A percentile compares a stretch with the other conserved stretches of the same genome.
phyloP scores from a whole-genome alignment of 2,329 filamentous ascomycete genomes.

The Pyrenophora graminea region DNA sequence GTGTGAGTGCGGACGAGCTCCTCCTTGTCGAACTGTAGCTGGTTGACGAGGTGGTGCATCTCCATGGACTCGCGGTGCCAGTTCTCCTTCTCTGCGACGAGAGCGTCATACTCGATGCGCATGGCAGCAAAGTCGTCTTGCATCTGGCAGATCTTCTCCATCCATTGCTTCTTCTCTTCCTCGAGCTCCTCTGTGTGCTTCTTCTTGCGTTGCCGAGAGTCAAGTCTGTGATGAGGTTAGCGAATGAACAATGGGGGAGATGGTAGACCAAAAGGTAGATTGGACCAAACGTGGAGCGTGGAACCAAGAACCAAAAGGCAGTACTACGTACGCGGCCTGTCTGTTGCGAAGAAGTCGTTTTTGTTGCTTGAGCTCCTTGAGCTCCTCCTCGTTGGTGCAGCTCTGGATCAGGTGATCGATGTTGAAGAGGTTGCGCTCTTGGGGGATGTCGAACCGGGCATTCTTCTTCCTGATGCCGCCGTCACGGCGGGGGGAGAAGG shows the following conservation, averaged over 20 bases:
- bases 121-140: conserved; percentile 76
- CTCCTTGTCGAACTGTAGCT: conserved; percentile 82
- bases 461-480: conserved; percentile 99
- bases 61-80: conserved; percentile 74
- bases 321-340: conserved; percentile 81
- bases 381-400: conserved; percentile 86
- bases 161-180: conserved; percentile 93
- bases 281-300: conserved; percentile 38
- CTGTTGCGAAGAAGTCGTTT: conserved; percentile 93
- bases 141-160: conserved; percentile 72
- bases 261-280: conserved; percentile 37
- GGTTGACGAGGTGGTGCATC: conserved; percentile 74
- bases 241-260: conserved; percentile 30
- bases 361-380: conserved; percentile 98
- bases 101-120: conserved; percentile 61
- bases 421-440: conserved; percentile 89
- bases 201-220: conserved; percentile 97
- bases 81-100: conserved; percentile 63
- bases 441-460: conserved; percentile 93
- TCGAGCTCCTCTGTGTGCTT: conserved; percentile 95
- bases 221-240: conserved; percentile 66
- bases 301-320: conserved; percentile 51
- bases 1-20: conserved; percentile 88
- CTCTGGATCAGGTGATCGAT: conserved; percentile 91
- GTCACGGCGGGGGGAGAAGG: conserved; percentile 75